phyloP scores from a whole-genome alignment of 768 basidiomycete species.

The Termitomyces sp. region DNA sequence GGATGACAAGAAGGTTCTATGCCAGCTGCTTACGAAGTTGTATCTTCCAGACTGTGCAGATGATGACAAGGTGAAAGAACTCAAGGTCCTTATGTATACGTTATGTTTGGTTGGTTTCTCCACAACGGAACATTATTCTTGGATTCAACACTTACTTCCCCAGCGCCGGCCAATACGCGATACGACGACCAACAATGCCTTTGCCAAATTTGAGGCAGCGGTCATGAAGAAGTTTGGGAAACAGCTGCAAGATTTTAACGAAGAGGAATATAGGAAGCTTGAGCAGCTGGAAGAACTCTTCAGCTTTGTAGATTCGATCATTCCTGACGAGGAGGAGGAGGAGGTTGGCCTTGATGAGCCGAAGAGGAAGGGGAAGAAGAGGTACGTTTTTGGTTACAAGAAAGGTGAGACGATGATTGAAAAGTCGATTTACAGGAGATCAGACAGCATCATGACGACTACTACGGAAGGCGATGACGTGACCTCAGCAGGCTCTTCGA shows the following conservation, averaged over 20 bases:
- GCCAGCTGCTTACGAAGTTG: conserved; percentile 60
- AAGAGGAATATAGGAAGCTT: conserved; percentile 66
- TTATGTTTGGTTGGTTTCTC: conserved; percentile 45
- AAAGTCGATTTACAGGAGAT: conserved; percentile 39
- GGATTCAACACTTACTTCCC: neutral
- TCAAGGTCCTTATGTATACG: conserved; percentile 60
- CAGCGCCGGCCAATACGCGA: conserved; percentile 48
- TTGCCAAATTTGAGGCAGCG: conserved; percentile 62
- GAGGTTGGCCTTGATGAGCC: conserved; percentile 34
- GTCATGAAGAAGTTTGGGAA: conserved; percentile 71
- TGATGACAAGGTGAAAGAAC: conserved; percentile 59
- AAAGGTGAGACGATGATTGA: neutral
- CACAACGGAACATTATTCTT: neutral
- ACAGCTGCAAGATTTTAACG: conserved; percentile 67
- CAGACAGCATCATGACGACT: conserved; percentile 50
- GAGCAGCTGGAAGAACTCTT: conserved; percentile 62
- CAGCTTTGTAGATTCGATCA: conserved; percentile 66
- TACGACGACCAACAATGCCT: conserved; percentile 58
- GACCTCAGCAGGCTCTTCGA: conserved; percentile 28
- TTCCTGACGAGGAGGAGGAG: conserved; percentile 65
- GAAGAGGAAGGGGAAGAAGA: conserved; percentile 46
- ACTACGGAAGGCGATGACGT: conserved; percentile 35
- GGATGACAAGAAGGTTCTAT: conserved; percentile 63
- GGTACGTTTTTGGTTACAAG: conserved; percentile 20
- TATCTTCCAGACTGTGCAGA: conserved; percentile 70